phyloP scores from a whole-genome alignment of 2,329 filamentous ascomycete species.

The Penicillium sp. region DNA sequence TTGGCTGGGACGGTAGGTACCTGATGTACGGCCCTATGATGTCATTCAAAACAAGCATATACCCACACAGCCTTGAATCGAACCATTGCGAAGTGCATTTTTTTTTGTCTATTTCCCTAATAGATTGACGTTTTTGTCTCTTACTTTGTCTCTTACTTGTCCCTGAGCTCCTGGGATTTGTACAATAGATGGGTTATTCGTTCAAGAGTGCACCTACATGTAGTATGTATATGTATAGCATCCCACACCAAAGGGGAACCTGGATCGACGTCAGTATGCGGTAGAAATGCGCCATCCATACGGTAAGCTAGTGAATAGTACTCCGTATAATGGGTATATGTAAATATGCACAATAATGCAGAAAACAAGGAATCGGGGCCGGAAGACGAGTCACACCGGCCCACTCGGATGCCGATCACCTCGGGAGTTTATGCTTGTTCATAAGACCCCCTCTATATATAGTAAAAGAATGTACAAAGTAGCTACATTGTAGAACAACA shows the following conservation, averaged over 20 bases:
- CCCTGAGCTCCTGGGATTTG: background rate
- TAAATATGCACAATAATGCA: background rate
- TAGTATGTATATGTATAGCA: background rate
- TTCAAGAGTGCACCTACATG: background rate
- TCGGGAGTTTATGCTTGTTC: background rate
- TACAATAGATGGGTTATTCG: background rate
- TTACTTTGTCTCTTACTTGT: background rate
- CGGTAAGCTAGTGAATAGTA: background rate
- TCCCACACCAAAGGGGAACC: background rate
- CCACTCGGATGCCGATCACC: background rate
- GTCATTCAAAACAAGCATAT: slow-evolving; percentile 14
- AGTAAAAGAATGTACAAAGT: background rate
- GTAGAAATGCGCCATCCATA: background rate
- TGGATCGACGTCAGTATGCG: background rate
- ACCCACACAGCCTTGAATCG: background rate
- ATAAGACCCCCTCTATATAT: background rate
- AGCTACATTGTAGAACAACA: background rate
- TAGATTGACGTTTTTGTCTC: background rate
- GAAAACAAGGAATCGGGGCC: slow-evolving; percentile 1
- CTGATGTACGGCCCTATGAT: slow-evolving; percentile 23
- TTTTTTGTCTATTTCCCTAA: too few species aligned
- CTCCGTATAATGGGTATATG: background rate
- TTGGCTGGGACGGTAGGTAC: slow-evolving; percentile 12
- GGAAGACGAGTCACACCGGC: background rate
- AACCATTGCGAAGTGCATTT: background rate